These are phyloP conservation scores for Fagopyrum esculentum DNA, from an alignment of 148 eudicot genomes.

Conservation along the genomic window DNA sequence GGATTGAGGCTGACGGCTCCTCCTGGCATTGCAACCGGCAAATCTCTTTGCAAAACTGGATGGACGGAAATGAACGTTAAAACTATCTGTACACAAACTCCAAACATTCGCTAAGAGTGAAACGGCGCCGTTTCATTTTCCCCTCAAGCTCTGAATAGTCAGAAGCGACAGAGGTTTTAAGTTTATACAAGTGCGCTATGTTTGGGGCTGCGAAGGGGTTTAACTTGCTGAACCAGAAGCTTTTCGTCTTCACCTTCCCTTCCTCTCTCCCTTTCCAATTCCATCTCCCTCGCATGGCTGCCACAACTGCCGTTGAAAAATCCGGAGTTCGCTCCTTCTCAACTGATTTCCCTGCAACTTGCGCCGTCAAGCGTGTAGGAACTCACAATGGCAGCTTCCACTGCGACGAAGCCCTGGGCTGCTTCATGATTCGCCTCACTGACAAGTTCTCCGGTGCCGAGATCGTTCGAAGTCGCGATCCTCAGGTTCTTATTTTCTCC, in stretches of 20 bases:
- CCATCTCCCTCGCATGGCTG: slow-evolving; percentile 22
- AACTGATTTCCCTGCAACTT: slow-evolving; percentile 23
- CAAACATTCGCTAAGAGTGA: background rate
- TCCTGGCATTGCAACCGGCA: background rate
- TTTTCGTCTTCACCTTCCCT: slow-evolving; percentile 8
- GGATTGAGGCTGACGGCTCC: slow-evolving; percentile 14
- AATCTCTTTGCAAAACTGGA: slow-evolving; percentile 1
- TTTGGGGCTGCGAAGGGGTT: slow-evolving; percentile 15
- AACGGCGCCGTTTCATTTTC: slow-evolving; percentile 1
- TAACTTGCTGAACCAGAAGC: slow-evolving; percentile 17
- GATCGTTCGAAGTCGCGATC: slow-evolving; percentile 71
- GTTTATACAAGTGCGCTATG: slow-evolving; percentile 15
- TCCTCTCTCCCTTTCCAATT: slow-evolving; percentile 6
- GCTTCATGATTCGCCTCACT: slow-evolving; percentile 87
- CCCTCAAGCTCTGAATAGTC: background rate
- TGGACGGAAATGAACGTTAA: background rate
- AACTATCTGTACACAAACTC: background rate
- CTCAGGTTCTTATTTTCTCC: slow-evolving; percentile 31
- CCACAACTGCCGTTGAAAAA: slow-evolving; percentile 12
- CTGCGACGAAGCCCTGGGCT: slow-evolving; percentile 90
- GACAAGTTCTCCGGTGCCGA: slow-evolving; percentile 42
- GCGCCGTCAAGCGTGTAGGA: slow-evolving; percentile 44
- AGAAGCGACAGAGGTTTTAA: background rate
- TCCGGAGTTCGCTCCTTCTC: slow-evolving; percentile 34
- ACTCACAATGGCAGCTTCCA: slow-evolving; percentile 96